phyloP scores from a whole-genome alignment of 73 alveolate genomes.

The Paramecium sonneborni region DNA sequence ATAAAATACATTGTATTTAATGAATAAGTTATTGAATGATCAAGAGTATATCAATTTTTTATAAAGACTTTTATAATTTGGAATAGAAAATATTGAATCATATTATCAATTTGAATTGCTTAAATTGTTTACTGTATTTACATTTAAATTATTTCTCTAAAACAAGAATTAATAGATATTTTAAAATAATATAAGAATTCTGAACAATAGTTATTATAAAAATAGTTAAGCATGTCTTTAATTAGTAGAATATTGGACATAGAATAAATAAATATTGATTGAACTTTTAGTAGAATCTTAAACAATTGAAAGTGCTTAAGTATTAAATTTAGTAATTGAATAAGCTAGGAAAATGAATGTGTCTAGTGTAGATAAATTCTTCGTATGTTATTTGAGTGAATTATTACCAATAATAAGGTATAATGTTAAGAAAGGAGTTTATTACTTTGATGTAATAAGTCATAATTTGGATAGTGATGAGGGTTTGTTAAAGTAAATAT shows the following conservation, averaged over 20 bases:
- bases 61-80: neutral
- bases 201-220: neutral
- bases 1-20: neutral
- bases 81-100: neutral
- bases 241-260: neutral
- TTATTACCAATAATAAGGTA: neutral
- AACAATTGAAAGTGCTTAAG: neutral
- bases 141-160: neutral
- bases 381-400: neutral
- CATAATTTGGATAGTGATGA: neutral
- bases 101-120: neutral
- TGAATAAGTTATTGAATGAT: neutral
- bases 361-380: neutral
- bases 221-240: neutral
- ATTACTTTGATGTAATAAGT: neutral
- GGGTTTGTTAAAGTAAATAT: neutral
- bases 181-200: neutral
- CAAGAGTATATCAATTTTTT: neutral
- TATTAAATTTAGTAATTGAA: neutral
- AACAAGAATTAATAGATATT: neutral
- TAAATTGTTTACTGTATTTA: neutral
- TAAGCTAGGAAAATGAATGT: neutral
- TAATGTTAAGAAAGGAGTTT: neutral
- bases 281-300: neutral
- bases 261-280: neutral